Evolutionary conservation across 768 basidiomycete genomes (phyloP), one percentile per base, ranked within the genome.

Genomic region (Mycena galericulata): DNA sequence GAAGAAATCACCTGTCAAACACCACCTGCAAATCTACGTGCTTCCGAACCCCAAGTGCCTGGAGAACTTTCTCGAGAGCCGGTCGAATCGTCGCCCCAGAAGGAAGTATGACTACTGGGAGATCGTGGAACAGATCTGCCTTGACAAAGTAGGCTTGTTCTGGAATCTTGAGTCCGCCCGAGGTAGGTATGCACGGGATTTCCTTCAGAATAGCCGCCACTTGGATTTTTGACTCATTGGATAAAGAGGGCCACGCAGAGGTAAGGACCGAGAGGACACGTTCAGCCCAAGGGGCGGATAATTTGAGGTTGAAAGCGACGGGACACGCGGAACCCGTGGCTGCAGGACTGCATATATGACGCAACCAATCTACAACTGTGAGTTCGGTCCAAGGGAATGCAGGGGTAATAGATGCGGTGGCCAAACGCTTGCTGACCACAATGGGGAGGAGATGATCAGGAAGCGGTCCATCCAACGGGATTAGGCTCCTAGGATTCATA

Each of bases 11-110:
- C 91, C 96, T 86, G 60, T 92, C 88, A 75, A 99, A 99, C n/a
- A 99, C 87, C 3, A 98, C 83, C 77, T 98, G 96, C 2, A 98
- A 84, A 67, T 98, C 94, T 9, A 98, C 95, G 70, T 97, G 96
- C 75, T 90, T 94, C 20, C 95, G 88, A 14, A 98, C 94, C 14
- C 96, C 97, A 0, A 98, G 80, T 2, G 85, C 87, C 30, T 87
- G 82, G 8, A 96, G 79, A 3, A 95, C 77, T 69, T 88, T 91
- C 75, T 97, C 95, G 71, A 95, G 75, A 6, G 83, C 78, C 1
- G 90, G 91, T 75, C 93, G 95, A 71, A 96, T 82, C 0, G 76
- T 59, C 2, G 80, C 73, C 2, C 88, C 89, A 7, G 91, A 93
- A 1, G 94, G 87, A 49, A 98, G 81, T 2, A 82, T 86, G 8